Base-by-base conservation (phyloP, 129 eudicot genomes). In the Lonicera japonica region DNA sequence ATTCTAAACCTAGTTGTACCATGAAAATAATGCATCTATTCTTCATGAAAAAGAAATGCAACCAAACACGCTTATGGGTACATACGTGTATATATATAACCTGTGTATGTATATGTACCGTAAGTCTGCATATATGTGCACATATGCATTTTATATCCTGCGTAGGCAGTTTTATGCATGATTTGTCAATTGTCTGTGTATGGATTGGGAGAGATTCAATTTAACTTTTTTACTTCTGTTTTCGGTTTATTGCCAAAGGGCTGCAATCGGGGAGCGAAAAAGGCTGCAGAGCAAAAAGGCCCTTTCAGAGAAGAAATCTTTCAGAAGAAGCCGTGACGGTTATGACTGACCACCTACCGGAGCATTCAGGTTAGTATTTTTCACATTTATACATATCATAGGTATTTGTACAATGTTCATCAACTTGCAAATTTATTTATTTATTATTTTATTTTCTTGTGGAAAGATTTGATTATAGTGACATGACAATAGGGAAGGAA, bases 201-300 rank as follows among this genome's bases (percentile, higher is more conserved):
- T n/a, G 17, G n/a, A n/a, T n/a, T n/a, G n/a, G n/a, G 25, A n/a
- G 41, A 23, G 43, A 10, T 18, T 19, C 58, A 23, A 21, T 20
- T 17, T 15, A 25, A 47, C 20, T 39, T 45, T 12, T 20, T 18
- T 11, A 64, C 21, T 24, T 24, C 4, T 63, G 14, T 56, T 25
- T 18, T 50, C 12, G 4, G 2, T 58, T 56, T 43, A 62, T 52
- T 11, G 21, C 59, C 68, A 15, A 47, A 92, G 98, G 69, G 86
- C 96, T 40, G 95, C 98, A 48, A 57, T 58, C 45, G 79, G 80
- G 15, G 95, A 92, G 76, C 73, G 62, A 38, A 92, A 87, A 65
- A 80, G 95, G 63, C 73, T 84, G 73, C 86, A 80, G 64, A 71
- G 48, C 70, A 84, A 90, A 77, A 90, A 87, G 77, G 82, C 75